phyloP scores from a whole-genome alignment of 1,139 yeast genomes.

The Diutina pseudorugosa region DNA sequence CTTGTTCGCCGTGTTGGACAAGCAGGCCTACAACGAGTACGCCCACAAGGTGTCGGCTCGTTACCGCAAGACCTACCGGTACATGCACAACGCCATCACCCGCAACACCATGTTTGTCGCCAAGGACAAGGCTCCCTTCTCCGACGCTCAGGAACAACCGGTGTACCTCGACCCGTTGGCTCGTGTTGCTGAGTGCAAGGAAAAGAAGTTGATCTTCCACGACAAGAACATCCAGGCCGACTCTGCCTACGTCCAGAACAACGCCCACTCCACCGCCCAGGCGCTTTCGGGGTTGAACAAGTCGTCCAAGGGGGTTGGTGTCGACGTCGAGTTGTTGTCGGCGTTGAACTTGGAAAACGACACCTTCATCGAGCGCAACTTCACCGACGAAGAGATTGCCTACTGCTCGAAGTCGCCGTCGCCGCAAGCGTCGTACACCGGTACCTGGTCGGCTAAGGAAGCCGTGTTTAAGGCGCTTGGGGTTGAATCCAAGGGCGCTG shows the following conservation, averaged over 20 bases:
- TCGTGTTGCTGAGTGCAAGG: constrained; percentile 41
- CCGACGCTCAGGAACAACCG: constrained; percentile 71
- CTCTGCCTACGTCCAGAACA: constrained; percentile 23
- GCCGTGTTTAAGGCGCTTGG: constrained; percentile 96
- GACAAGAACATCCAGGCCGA: constrained; percentile 26
- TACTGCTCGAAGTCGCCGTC: constrained; percentile 67
- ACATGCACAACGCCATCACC: constrained; percentile 91
- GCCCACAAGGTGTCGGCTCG: constrained; percentile 62
- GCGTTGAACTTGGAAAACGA: constrained; percentile 75
- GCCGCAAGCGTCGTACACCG: constrained; percentile 87
- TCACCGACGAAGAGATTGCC: constrained; percentile 64
- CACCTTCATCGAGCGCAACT: constrained; percentile 85
- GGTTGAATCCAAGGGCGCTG: constrained; percentile 85
- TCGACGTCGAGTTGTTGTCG: constrained; percentile 84
- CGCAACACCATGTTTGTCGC: constrained; percentile 87
- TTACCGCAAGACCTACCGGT: constrained; percentile 85
- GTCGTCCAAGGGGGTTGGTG: constrained; percentile 74
- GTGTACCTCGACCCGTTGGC: constrained; percentile 96
- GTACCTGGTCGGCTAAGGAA: constrained; percentile 98
- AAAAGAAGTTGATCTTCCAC: constrained; percentile 38
- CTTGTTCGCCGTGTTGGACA: constrained; percentile 72
- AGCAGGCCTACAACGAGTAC: constrained; percentile 57
- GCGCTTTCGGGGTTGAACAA: constrained; percentile 37
- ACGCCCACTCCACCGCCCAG: constrained; percentile 33
- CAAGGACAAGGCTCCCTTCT: constrained; percentile 88